phyloP scores from a whole-genome alignment of 805 yeast genomes.

The Kurtzmaniella cleridarum region DNA sequence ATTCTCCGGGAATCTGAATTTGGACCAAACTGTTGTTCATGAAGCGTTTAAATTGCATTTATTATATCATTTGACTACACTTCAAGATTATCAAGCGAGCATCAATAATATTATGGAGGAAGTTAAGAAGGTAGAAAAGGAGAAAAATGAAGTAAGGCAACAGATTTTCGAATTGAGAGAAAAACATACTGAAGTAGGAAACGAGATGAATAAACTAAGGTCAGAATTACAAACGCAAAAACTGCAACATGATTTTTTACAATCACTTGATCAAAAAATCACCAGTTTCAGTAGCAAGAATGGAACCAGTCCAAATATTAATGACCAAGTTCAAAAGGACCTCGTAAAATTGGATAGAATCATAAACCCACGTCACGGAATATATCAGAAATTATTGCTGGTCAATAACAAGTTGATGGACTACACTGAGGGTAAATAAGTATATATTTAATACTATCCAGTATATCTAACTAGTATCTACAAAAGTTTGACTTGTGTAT shows the following conservation, averaged over 20 bases:
- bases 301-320: neutral
- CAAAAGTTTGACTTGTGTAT: neutral
- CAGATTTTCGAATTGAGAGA: constrained; percentile 25
- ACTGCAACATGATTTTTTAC: constrained; percentile 11
- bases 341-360: constrained; percentile 12
- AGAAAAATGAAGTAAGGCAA: constrained; percentile 26
- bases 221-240: constrained; percentile 12
- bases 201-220: constrained; percentile 25
- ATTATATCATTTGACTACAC: constrained; percentile 20
- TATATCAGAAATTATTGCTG: constrained; percentile 13
- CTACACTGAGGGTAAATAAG: constrained; percentile 10
- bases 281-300: neutral
- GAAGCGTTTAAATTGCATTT: constrained; percentile 28
- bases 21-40: constrained; percentile 20
- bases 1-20: constrained; percentile 6
- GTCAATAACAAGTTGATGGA: constrained; percentile 19
- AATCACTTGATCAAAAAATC: constrained; percentile 8
- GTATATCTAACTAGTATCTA: neutral
- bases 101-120: constrained; percentile 25
- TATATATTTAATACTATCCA: neutral
- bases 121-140: constrained; percentile 23
- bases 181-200: constrained; percentile 27
- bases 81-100: constrained; percentile 30
- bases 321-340: constrained; percentile 6
- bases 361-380: constrained; percentile 21